Evolutionary conservation across 169 alveolate genomes (phyloP).

Genomic region (Haemoproteus tartakovskyi): DNA sequence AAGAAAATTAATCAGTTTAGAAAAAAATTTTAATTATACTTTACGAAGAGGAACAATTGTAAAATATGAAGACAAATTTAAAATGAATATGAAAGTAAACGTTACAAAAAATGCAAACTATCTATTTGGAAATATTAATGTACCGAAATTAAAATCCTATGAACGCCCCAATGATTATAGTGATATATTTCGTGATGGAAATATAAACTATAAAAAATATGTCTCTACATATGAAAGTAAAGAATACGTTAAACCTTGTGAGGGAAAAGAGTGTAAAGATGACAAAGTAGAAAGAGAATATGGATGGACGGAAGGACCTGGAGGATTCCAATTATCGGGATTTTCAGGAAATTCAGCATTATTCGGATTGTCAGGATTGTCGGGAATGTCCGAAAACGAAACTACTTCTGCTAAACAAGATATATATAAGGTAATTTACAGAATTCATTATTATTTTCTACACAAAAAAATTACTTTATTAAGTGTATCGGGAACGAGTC

Average conservation of each 20-base stretch:
- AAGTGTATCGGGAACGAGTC: conserved; percentile 13
- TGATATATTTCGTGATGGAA: conserved; percentile 19
- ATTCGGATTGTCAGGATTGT: no score
- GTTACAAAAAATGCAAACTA: conserved; percentile 41
- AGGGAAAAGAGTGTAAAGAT: no score
- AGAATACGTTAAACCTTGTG: background rate
- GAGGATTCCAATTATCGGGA: no score
- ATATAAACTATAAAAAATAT: conserved; percentile 1
- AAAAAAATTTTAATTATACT: conserved; percentile 30
- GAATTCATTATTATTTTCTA: conserved; percentile 30
- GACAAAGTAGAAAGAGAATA: background rate
- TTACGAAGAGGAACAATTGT: conserved; percentile 22
- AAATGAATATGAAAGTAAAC: conserved; percentile 7
- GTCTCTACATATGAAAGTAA: background rate
- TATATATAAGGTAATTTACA: background rate
- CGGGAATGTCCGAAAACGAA: background rate
- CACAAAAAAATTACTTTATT: conserved; percentile 27
- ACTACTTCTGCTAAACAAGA: background rate
- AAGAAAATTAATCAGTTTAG: conserved; percentile 8
- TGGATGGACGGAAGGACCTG: background rate
- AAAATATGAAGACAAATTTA: conserved; percentile 12
- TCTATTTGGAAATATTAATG: conserved; percentile 16
- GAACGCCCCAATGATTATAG: conserved; percentile 13
- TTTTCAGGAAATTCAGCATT: no score
- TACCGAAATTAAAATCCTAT: background rate